Percentiles rank a stretch among this genome's conserved stretches.
Evolutionary conservation across 805 yeast species (phyloP).

Genomic region (Lipomyces kockii): DNA sequence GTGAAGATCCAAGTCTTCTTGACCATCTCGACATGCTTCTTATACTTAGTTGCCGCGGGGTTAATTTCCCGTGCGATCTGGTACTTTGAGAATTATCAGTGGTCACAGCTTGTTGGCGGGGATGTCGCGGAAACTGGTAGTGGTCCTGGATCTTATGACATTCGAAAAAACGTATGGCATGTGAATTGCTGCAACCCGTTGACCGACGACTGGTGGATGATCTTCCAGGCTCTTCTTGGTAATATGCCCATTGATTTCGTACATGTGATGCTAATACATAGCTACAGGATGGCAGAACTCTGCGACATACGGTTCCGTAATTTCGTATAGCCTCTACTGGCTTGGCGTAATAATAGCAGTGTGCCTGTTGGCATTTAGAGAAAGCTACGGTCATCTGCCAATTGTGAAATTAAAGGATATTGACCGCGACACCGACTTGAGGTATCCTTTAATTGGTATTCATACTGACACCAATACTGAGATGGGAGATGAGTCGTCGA

Average conservation of each 20-base stretch:
- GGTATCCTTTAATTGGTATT: neutral
- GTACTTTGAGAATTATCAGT: conserved; percentile 77
- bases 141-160: conserved; percentile 94
- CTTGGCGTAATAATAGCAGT: conserved; percentile 60
- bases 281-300: conserved; percentile 83
- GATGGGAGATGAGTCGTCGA: neutral
- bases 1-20: conserved; percentile 86
- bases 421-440: neutral
- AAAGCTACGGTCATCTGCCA: conserved; percentile 58
- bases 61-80: conserved; percentile 91
- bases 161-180: conserved; percentile 84
- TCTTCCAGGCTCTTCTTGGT: conserved; percentile 90
- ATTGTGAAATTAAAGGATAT: neutral
- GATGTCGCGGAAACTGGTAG: conserved; percentile 91
- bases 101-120: conserved; percentile 77
- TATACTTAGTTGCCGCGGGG: conserved; percentile 90
- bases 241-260: neutral
- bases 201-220: conserved; percentile 92
- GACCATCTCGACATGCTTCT: conserved; percentile 82
- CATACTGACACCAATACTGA: neutral
- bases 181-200: conserved; percentile 97
- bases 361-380: conserved; percentile 73
- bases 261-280: neutral
- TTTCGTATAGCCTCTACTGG: conserved; percentile 90
- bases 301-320: conserved; percentile 88